Conservation (phyloP, 1,139 yeast species). For the Pichia kudriavzevii region DNA sequence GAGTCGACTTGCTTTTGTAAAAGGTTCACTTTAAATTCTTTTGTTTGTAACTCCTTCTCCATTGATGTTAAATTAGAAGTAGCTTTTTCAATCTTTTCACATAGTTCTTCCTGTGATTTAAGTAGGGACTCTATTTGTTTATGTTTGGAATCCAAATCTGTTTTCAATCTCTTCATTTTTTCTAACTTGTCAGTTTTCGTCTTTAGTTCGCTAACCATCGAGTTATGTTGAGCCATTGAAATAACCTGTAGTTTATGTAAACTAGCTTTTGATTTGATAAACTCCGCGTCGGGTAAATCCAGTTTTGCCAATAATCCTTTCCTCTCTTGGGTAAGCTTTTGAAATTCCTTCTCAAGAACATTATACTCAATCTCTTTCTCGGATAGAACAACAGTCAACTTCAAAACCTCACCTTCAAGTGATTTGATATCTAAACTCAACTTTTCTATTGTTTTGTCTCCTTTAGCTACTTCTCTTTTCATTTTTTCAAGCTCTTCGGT, state of each 20-base stretch:
- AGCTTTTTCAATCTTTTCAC: conserved; percentile 3
- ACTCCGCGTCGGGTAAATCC: conserved; percentile 19
- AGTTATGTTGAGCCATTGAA: conserved; percentile 24
- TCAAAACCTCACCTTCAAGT: not conserved
- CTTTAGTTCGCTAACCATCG: conserved; percentile 5
- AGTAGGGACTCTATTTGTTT: conserved; percentile 7
- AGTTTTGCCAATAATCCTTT: too few species aligned
- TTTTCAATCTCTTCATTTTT: not conserved
- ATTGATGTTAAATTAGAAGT: not conserved
- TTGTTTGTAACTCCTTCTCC: not conserved
- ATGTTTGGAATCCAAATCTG: conserved; percentile 7
- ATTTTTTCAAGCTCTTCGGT: conserved; percentile 3
- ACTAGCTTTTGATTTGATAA: conserved; percentile 26
- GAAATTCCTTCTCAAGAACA: conserved; percentile 1
- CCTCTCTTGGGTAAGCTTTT: too few species aligned
- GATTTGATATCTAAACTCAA: not conserved
- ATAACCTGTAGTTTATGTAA: conserved; percentile 26
- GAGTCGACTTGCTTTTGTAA: conserved; percentile 8
- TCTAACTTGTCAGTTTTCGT: conserved; percentile 4
- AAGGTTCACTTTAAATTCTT: conserved; percentile 5
- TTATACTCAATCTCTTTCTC: not conserved
- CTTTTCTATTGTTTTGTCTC: not conserved
- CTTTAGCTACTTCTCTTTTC: not conserved
- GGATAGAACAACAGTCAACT: not conserved
- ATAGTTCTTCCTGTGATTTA: conserved; percentile 1